Evolutionary conservation across 768 basidiomycete species (phyloP).

Genomic region (Boletus speciosus): DNA sequence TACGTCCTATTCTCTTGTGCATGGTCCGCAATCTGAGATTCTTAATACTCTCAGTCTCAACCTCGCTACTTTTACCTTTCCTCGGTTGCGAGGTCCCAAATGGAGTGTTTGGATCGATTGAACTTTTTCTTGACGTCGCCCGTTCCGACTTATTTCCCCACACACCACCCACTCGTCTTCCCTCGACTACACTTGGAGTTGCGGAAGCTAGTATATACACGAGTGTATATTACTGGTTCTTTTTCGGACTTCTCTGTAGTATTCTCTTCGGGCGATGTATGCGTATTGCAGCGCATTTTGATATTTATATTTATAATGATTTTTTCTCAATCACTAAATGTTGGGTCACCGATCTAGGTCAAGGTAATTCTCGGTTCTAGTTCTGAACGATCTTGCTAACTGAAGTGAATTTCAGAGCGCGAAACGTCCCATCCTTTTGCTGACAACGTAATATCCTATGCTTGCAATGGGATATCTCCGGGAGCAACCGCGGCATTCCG

Average conservation of each 20-base stretch:
- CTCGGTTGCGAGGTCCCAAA: background rate
- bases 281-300: background rate
- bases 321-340: background rate
- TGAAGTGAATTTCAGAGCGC: background rate
- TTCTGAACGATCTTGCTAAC: background rate
- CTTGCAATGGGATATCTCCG: background rate
- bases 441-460: background rate
- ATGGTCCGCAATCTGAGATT: background rate
- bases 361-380: background rate
- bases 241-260: constrained; percentile 6
- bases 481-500: background rate
- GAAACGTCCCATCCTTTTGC: background rate
- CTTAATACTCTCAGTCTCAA: background rate
- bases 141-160: background rate
- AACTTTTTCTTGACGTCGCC: background rate
- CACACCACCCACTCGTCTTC: background rate
- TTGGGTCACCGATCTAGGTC: background rate
- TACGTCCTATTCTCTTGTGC: background rate
- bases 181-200: background rate
- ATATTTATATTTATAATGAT: background rate
- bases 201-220: background rate
- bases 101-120: background rate
- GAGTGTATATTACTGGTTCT: background rate
- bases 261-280: background rate
- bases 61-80: constrained; percentile 7